Percentiles rank a stretch among this genome's conserved stretches.
Conservation (phyloP, 805 yeast genomes). For the Suhomyces prunicola region DNA sequence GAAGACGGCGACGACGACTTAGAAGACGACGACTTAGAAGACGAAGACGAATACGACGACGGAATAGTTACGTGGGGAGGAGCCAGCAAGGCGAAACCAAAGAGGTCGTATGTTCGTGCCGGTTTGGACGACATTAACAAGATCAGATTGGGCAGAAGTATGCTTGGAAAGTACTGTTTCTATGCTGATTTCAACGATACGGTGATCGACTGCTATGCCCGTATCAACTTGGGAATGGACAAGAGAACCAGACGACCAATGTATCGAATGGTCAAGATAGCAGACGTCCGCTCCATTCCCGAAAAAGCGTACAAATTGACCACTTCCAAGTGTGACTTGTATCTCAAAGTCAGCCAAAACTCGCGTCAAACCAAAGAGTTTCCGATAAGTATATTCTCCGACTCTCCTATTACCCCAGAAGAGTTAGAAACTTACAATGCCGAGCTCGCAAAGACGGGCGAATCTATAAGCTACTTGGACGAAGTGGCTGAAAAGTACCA, state of each 20-base stretch:
- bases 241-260: conserved; percentile 57
- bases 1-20: conserved; percentile 37
- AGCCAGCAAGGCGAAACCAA: conserved; percentile 42
- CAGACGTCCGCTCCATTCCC: conserved; percentile 50
- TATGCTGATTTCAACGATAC: conserved; percentile 76
- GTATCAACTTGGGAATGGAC: conserved; percentile 77
- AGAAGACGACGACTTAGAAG: conserved; percentile 41
- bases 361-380: conserved; percentile 65
- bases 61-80: conserved; percentile 27
- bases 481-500: conserved; percentile 62
- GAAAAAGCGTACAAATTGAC: conserved; percentile 42
- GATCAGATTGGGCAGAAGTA: conserved; percentile 72
- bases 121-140: conserved; percentile 65
- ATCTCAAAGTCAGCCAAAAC: conserved; percentile 79
- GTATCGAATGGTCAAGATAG: conserved; percentile 82
- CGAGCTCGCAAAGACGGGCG: conserved; percentile 57
- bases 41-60: conserved; percentile 35
- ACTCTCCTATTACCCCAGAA: conserved; percentile 62
- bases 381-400: conserved; percentile 78
- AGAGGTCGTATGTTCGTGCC: conserved; percentile 40
- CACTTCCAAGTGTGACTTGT: conserved; percentile 45
- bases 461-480: conserved; percentile 58
- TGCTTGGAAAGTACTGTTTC: conserved; percentile 70
- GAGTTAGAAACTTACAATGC: conserved; percentile 72
- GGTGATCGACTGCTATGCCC: conserved; percentile 72